Base-by-base conservation (phyloP, 257 asterid species). In the Solanum appendiculatum region DNA sequence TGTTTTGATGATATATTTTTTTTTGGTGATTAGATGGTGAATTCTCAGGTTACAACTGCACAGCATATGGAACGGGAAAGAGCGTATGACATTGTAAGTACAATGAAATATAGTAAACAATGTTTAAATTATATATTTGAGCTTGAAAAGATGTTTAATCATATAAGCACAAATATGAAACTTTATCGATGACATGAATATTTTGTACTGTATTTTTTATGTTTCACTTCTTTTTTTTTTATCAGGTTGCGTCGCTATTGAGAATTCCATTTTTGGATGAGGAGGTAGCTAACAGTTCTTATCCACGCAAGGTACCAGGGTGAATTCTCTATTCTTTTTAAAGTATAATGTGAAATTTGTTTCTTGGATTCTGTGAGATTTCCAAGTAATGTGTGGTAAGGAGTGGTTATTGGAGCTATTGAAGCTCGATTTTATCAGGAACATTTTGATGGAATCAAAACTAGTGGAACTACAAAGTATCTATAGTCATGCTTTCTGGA, bases 31-130 rank as follows among this genome's bases (percentile, higher is more conserved):
- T 58, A 97, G 99, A 83, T 93, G 88, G 96, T 97, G 87, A 97
- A 97, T 93, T 93, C 98, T 88, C 98, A 94, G 95, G 98, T 97
- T 86, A 93, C 99, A 2, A 95, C 99, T 21, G 94, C 91, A 70
- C 99, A 97, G 89, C 98, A 97, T 89, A 89, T 97, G 93, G 99
- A 97, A 87, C 95, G 99, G 5, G 99, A 97, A 88, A 95, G 95
- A 91, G 98, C 99, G 80, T 97, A 97, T 91, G 99, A 97, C 90
- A 91, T 94, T 91, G 99, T 97, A 87, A 93, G 98, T 93, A 27
- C 80, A 58, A 58, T 27, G 15, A 27, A 9, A 60, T 82, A 46
- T 33, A 46, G 33, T 20, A 31, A n/a, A 34, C 27, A 81, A 80
- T 20, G 42, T 31, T 70, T 81, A 39, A 48, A 18, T 29, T 18